A percentile compares a stretch with the other conserved stretches of the same genome.
Conservation (phyloP, 306 rosid species). For the Prunus campanulata region DNA sequence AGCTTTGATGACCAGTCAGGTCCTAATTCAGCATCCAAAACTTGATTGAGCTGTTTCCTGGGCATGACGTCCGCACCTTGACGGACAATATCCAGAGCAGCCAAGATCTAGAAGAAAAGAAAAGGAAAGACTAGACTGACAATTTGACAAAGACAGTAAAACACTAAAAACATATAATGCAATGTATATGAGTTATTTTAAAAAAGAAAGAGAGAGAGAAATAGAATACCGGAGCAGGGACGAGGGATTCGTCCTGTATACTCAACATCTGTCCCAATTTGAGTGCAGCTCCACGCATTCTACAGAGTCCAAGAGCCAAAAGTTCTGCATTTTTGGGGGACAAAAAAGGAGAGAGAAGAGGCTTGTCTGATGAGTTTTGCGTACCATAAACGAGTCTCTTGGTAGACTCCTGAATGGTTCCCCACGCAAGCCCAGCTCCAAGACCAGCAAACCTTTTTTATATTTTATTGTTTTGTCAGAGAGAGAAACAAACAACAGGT, state of each 20-base stretch:
- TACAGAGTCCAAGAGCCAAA: slow-evolving; percentile 81
- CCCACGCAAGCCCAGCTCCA: slow-evolving; percentile 96
- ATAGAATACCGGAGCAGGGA: slow-evolving; percentile 75
- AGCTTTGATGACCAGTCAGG: slow-evolving; percentile 74
- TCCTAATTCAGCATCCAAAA: slow-evolving; percentile 79
- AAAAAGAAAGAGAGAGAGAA: neutral
- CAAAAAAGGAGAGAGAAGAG: slow-evolving; percentile 62
- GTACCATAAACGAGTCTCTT: slow-evolving; percentile 77
- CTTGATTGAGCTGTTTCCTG: slow-evolving; percentile 80
- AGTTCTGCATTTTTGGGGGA: slow-evolving; percentile 83
- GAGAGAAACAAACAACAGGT: neutral
- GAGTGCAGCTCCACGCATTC: slow-evolving; percentile 98
- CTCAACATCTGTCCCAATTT: slow-evolving; percentile 97
- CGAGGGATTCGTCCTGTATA: slow-evolving; percentile 90
- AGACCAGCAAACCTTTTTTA: slow-evolving; percentile 73
- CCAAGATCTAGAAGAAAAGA: slow-evolving; percentile 57
- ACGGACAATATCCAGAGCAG: slow-evolving; percentile 91
- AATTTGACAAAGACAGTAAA: slow-evolving; percentile 13
- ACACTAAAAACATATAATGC: neutral
- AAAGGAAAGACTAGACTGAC: neutral
- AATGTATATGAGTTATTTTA: neutral
- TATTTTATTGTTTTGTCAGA: neutral
- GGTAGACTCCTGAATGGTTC: slow-evolving; percentile 88
- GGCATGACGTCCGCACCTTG: slow-evolving; percentile 99
- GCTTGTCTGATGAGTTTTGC: slow-evolving; percentile 39